Evolutionary conservation across 2,329 filamentous ascomycete genomes (phyloP).

Genomic region (Pseudogymnoascus sp.): DNA sequence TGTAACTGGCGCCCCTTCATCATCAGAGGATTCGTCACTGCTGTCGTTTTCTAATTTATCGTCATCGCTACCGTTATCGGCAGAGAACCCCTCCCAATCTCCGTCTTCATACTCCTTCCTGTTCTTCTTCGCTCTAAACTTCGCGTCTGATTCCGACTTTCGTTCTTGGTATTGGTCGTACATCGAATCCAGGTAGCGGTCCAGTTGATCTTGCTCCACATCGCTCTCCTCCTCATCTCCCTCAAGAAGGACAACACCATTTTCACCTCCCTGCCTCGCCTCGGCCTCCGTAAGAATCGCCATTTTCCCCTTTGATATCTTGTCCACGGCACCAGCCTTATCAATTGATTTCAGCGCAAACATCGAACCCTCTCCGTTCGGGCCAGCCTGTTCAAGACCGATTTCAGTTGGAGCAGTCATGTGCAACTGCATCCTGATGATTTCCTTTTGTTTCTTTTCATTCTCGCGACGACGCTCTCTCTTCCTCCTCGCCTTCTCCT

Average conservation of each 20-base stretch:
- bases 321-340: slow-evolving; percentile 60
- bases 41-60: slow-evolving; percentile 52
- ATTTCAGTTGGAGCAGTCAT: slow-evolving; percentile 97
- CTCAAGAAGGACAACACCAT: slow-evolving; percentile 44
- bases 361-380: slow-evolving; percentile 71
- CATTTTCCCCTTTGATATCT: slow-evolving; percentile 74
- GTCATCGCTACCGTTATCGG: slow-evolving; percentile 52
- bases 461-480: slow-evolving; percentile 82
- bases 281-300: slow-evolving; percentile 52
- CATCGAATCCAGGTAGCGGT: slow-evolving; percentile 77
- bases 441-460: slow-evolving; percentile 87
- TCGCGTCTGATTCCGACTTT: slow-evolving; percentile 72
- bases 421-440: slow-evolving; percentile 93
- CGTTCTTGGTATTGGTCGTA: slow-evolving; percentile 80
- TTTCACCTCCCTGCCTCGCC: slow-evolving; percentile 51
- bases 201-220: slow-evolving; percentile 72
- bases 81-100: slow-evolving; percentile 86
- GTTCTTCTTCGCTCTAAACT: slow-evolving; percentile 83
- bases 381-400: slow-evolving; percentile 78
- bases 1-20: slow-evolving; percentile 38
- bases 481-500: slow-evolving; percentile 67
- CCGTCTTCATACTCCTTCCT: slow-evolving; percentile 74
- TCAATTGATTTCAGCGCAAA: slow-evolving; percentile 80
- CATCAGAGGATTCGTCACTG: slow-evolving; percentile 54
- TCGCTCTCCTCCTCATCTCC: slow-evolving; percentile 59